Evolutionary conservation across 1,284 basidiomycete species (phyloP), one percentile per base, ranked within the genome.

Genomic region (Moesziomyces sp.): DNA sequence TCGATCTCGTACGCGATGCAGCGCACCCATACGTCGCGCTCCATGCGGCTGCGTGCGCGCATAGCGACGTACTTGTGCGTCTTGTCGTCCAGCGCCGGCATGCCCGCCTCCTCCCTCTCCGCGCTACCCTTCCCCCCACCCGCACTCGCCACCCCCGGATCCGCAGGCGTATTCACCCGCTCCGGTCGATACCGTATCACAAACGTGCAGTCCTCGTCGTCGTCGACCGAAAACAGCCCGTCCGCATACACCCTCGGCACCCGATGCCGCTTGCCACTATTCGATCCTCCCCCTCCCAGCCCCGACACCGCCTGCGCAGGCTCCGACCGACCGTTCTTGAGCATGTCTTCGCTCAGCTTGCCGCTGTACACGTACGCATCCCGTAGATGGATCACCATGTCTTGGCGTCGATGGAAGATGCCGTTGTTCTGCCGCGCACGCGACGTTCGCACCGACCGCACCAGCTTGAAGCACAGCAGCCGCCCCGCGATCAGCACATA

Each of bases 11-110:
- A 88, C 72, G 91, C 91, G 74, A 94, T 85, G 18, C 91, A 91
- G 89, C 91, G 93, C 78, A 92, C 92, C 93, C 93, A 94, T 24
- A 90, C 87, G 82, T 94, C 93, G 28, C 93, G 86, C 83, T 94
- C 93, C 46, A 93, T 85, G 81, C 89, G 89, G 82, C 89, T 92
- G 80, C 93, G 86, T 49, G 91, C 90, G 60, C 90, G 88, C 77
- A 92, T 91, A 5, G 93, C 87, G 21, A 88, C 81, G 62, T 89
- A 77, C 79, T 90, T 90, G 65, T 89, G 86, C 47, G 68, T 54
- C 80, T 90, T 90, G 48, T 87, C 86, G 13, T 88, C 88, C 47
- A 93, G 83, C 23, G 86, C 78, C 7, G 91, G 91, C 5, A 88
- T 46, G 30, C 50, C 40, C n/a, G 61, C 28, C 11, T 51, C 54